Evolutionary conservation across 78 protist species (phyloP), one percentile per base, ranked within the genome.

Genomic region (Monosiga brevicollis): DNA sequence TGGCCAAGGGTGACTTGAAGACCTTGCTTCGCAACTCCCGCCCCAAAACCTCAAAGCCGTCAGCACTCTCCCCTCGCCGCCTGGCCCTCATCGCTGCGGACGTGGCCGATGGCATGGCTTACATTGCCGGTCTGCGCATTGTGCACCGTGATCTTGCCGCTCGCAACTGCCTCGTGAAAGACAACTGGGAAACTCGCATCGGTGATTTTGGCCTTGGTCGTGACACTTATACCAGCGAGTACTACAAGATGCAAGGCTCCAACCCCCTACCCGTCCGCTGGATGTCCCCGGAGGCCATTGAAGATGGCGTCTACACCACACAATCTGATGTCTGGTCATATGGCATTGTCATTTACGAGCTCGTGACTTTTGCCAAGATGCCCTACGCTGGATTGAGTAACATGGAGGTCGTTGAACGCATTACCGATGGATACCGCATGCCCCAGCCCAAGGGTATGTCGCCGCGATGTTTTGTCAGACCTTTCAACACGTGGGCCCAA

Each of bases 101-200:
- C 37, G n/a, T 71, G 11, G 74, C 74, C 37, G 36, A 32, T 36
- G 77, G 38, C 22, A n/a, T 10, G 77, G 2, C 42, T 0, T 73
- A 73, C 40, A 36, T 73, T 24, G 40, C 32, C 15, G 23, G 11
- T 36, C 32, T 73, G 35, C 42, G 42, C 24, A 40, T 73, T n/a
- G 77, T 73, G 40, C 77, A 73, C 77, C 11, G 77, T 22, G 77
- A 73, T 40, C 40, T 73, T 25, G 77, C 77, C 39, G 77, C 77
- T 11, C 36, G 77, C 36, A 73, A 73, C 40, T 32, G 36, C 42
- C 36, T 73, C 42, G 77, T 73, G n/a, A 40, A 49, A 6, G 62
- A 49, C 62, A 15, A 20, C 6, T 49, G 62, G 6, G 62, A 6
- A 20, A 15, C 15, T 49, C 62, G 62, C 62, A 49, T 49, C 15